Evolutionary conservation across 2,329 filamentous ascomycete genomes (phyloP).

Genomic region (Parascedosporium putredinis): DNA sequence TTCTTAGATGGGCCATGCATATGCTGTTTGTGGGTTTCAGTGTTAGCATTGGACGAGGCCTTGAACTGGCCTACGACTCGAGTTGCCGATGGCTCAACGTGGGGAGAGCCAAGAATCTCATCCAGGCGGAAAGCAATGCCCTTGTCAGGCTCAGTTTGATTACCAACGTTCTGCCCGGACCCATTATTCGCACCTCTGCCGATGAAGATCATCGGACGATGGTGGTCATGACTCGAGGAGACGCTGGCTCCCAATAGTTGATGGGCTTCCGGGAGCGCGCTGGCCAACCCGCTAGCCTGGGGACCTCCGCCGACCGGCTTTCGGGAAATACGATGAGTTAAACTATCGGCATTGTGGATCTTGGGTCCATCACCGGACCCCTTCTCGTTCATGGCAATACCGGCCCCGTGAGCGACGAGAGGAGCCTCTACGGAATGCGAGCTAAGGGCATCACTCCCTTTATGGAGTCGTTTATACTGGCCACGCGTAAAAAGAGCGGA

Average conservation of each 20-base stretch:
- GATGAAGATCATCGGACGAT: not conserved
- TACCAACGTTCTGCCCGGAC: too few relatives aligned
- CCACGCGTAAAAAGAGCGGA: conserved; percentile 23
- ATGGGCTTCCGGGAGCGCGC: not conserved
- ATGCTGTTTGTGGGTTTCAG: too few relatives aligned
- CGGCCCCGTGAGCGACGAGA: not conserved
- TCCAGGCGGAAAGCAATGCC: not conserved
- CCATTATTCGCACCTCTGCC: not conserved
- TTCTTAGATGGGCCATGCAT: too few relatives aligned
- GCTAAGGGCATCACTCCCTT: conserved; percentile 11
- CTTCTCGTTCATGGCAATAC: not conserved
- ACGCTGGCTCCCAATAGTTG: not conserved
- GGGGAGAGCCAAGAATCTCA: not conserved
- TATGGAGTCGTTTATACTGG: conserved; percentile 16
- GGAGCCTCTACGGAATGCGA: too few relatives aligned
- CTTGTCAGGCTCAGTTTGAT: not conserved
- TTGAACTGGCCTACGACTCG: too few relatives aligned
- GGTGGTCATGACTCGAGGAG: not conserved
- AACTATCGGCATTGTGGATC: not conserved
- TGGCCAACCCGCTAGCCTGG: not conserved
- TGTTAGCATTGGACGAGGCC: too few relatives aligned
- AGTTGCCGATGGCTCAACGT: not conserved
- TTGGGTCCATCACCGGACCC: conserved; percentile 6
- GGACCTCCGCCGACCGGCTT: not conserved
- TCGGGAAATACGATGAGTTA: not conserved